These are phyloP conservation scores for Ajuga reptans DNA, from an alignment of 305 asterid genomes.

Conservation along the genomic window DNA sequence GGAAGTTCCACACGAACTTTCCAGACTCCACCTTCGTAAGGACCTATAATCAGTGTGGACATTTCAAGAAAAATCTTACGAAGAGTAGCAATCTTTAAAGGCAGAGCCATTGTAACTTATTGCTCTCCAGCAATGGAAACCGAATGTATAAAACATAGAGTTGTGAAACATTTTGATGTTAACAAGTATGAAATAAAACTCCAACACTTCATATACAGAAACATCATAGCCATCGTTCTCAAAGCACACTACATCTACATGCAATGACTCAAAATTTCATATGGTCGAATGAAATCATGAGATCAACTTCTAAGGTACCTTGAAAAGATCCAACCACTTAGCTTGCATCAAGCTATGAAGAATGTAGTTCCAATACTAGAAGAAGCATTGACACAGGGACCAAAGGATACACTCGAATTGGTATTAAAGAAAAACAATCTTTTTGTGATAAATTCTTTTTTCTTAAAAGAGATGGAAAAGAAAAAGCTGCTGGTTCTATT, in stretches of 20 bases:
- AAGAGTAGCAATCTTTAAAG: background rate
- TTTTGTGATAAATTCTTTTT: background rate
- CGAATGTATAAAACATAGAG: background rate
- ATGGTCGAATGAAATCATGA: background rate
- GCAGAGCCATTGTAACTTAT: background rate
- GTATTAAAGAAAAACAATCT: background rate
- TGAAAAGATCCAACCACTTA: too few relatives aligned
- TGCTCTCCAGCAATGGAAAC: background rate
- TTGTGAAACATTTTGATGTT: too few relatives aligned
- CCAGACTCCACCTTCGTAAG: slow-evolving; percentile 89
- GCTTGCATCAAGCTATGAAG: background rate
- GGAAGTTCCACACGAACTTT: slow-evolving; percentile 84
- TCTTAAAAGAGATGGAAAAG: background rate
- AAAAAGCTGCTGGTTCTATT: too few relatives aligned
- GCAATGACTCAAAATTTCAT: too few relatives aligned
- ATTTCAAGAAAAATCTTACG: background rate
- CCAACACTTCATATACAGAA: too few relatives aligned
- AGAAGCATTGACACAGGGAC: background rate
- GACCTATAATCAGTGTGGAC: slow-evolving; percentile 40
- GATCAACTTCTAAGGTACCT: background rate
- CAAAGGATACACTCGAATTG: background rate
- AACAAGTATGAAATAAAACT: too few relatives aligned
- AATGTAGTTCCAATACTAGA: background rate
- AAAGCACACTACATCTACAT: too few relatives aligned
- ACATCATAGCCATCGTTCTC: too few relatives aligned